Conservation (phyloP, 2,329 filamentous ascomycete genomes). For the Dendryphion nanum region DNA sequence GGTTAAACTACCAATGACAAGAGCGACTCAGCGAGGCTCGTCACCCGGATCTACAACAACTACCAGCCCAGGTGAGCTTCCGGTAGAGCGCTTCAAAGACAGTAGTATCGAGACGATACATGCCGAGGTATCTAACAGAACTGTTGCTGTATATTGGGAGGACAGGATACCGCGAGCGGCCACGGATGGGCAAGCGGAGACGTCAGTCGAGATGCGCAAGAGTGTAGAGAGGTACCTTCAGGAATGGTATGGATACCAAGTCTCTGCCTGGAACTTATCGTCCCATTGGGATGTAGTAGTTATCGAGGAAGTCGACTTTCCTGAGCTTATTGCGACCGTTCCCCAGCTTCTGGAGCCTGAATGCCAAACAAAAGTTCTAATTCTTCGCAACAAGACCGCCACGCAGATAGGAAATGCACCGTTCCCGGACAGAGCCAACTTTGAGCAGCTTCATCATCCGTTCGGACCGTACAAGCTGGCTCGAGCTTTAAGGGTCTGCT, state of each 20-base stretch:
- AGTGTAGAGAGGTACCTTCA: slow-evolving; percentile 11
- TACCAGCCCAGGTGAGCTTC: slow-evolving; percentile 10
- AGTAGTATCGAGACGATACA: slow-evolving; percentile 7
- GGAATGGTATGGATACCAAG: slow-evolving; percentile 15
- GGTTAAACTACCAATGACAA: slow-evolving; percentile 46
- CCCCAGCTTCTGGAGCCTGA: slow-evolving; percentile 2
- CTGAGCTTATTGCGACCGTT: not conserved
- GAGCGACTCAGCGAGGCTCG: slow-evolving; percentile 1
- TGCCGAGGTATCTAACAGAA: no score
- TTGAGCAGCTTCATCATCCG: no score
- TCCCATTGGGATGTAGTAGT: not conserved
- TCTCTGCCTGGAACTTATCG: slow-evolving; percentile 1
- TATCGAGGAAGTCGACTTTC: slow-evolving; percentile 2
- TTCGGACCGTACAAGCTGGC: no score
- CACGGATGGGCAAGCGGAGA: slow-evolving; percentile 2
- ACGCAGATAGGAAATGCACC: not conserved
- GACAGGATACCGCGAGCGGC: no score
- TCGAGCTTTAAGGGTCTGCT: no score
- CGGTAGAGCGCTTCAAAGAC: slow-evolving; percentile 14
- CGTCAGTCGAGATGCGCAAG: slow-evolving; percentile 4
- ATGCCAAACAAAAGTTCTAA: slow-evolving; percentile 1
- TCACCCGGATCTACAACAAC: slow-evolving; percentile 2
- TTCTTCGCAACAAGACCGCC: slow-evolving; percentile 1
- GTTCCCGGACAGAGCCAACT: slow-evolving; percentile 24
- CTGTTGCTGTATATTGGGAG: no score